Evolutionary conservation across 2,329 filamentous ascomycete species (phyloP).

Genomic region (Sclerotinia subarctica): DNA sequence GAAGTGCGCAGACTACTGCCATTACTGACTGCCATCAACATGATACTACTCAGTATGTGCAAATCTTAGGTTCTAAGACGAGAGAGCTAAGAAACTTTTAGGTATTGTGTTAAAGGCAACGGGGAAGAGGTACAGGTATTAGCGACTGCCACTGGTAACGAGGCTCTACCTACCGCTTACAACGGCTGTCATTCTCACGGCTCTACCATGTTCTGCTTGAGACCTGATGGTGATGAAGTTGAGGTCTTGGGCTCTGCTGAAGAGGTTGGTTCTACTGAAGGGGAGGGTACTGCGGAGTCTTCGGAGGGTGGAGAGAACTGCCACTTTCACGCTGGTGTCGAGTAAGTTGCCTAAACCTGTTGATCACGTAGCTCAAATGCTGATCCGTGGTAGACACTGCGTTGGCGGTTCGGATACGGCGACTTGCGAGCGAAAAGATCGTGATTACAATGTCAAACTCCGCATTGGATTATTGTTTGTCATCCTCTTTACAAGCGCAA

Average conservation of each 20-base stretch:
- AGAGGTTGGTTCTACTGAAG: no score
- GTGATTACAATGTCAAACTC: constrained; percentile 2
- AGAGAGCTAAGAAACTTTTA: background rate
- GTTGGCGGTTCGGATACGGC: background rate
- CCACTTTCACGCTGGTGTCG: background rate
- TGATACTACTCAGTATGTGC: constrained; percentile 1
- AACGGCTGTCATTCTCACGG: background rate
- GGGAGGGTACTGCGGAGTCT: background rate
- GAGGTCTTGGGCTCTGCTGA: background rate
- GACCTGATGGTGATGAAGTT: background rate
- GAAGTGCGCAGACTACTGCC: background rate
- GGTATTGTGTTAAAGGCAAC: constrained; percentile 1
- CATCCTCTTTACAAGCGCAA: constrained; percentile 1
- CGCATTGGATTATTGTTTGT: constrained; percentile 3
- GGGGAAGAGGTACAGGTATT: constrained; percentile 1
- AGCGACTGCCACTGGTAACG: background rate
- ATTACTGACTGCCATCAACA: constrained; percentile 3
- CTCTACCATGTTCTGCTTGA: background rate
- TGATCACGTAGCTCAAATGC: background rate
- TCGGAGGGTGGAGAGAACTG: background rate
- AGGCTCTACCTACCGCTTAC: background rate
- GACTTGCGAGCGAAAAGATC: background rate
- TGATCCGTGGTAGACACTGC: background rate
- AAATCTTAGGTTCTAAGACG: background rate
- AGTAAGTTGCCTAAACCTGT: background rate